phyloP scores from a whole-genome alignment of 139 green algal species.

The Chlorella sp. region DNA sequence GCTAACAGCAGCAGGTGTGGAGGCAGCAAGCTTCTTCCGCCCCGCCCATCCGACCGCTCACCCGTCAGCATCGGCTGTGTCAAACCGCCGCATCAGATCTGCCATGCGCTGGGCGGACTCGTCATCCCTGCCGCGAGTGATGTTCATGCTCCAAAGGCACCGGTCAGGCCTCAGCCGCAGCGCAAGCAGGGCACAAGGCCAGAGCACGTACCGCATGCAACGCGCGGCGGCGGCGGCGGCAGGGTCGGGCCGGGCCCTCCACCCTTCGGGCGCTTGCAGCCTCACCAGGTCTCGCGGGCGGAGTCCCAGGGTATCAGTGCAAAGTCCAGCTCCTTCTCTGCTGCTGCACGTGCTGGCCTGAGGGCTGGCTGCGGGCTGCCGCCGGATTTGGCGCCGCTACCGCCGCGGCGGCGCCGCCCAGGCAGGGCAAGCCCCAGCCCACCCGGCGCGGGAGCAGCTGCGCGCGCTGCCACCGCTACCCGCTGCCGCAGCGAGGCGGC shows the following conservation, averaged over 20 bases:
- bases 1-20: not conserved
- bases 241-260: no score
- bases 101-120: slow-evolving; percentile 5
- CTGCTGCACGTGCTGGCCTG: not conserved
- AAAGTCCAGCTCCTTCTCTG: not conserved
- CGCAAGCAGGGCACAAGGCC: no score
- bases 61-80: slow-evolving; percentile 33
- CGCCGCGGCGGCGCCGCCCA: not conserved
- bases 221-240: no score
- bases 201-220: no score
- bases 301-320: slow-evolving; percentile 22
- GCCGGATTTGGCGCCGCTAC: not conserved
- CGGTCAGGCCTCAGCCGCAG: no score
- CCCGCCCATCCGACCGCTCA: not conserved
- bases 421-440: not conserved
- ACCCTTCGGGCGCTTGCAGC: no score
- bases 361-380: not conserved
- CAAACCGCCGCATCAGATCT: slow-evolving; percentile 17
- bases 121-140: slow-evolving; percentile 5
- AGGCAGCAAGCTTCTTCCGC: not conserved
- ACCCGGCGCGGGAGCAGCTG: no score
- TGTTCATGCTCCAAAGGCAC: no score
- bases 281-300: slow-evolving; percentile 13
- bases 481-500: no score
- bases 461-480: no score